Percentiles rank a stretch among this genome's conserved stretches.
phyloP scores from a whole-genome alignment of 1,284 basidiomycete species.

The Moesziomyces globuligerus region DNA sequence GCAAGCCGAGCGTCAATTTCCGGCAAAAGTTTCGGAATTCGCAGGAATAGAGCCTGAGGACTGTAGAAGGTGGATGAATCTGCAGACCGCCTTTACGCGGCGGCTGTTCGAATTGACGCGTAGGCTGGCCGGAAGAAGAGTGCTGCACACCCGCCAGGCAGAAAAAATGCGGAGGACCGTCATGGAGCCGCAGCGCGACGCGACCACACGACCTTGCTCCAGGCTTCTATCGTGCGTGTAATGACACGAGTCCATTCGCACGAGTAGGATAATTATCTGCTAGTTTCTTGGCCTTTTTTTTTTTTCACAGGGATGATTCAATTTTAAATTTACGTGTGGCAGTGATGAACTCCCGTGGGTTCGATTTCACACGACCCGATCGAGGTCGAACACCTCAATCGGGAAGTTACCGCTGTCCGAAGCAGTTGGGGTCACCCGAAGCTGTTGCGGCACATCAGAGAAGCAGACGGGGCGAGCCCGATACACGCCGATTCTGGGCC shows the following conservation, averaged over 20 bases:
- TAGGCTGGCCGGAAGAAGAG: background rate
- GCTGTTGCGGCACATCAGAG: too few species aligned
- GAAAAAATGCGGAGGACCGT: background rate
- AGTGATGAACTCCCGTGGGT: too few species aligned
- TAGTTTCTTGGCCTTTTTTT: too few species aligned
- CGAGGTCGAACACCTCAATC: too few species aligned
- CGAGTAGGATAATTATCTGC: background rate
- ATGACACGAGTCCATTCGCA: background rate
- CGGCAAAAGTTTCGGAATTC: slow-evolving; percentile 17
- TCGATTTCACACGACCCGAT: too few species aligned
- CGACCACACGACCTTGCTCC: background rate
- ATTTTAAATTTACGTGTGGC: too few species aligned
- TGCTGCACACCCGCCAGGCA: too few species aligned
- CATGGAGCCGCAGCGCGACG: background rate
- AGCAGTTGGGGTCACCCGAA: too few species aligned
- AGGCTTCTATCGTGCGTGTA: background rate
- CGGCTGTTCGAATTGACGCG: background rate
- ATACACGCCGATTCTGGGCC: too few species aligned
- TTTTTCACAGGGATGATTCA: too few species aligned
- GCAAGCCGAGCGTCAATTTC: background rate
- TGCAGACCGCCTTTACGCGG: slow-evolving; percentile 9
- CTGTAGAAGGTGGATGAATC: slow-evolving; percentile 25
- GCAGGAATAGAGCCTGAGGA: slow-evolving; percentile 14
- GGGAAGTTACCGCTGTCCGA: too few species aligned
- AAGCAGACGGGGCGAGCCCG: too few species aligned